Percentiles rank a stretch among this genome's conserved stretches.
phyloP scores from a whole-genome alignment of 306 rosid species.

The Malus asiatica region DNA sequence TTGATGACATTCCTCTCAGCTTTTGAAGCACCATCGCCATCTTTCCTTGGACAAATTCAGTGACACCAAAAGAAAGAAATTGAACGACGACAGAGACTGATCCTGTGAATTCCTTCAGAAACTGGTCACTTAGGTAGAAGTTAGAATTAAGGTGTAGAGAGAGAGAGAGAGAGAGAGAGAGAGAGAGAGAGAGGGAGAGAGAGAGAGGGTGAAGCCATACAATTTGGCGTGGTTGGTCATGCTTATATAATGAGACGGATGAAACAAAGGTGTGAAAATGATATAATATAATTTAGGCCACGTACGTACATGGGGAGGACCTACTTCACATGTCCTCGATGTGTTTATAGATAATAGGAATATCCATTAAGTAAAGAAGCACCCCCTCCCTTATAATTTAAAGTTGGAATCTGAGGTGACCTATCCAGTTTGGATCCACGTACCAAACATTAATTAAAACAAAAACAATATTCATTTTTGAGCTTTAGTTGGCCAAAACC shows the following conservation, averaged over 20 bases:
- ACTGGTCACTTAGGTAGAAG: not conserved
- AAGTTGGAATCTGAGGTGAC: slow-evolving; percentile 38
- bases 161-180: not conserved
- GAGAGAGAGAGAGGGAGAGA: not conserved
- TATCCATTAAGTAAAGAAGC: not conserved
- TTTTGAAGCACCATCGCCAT: slow-evolving; percentile 17
- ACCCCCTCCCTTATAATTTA: slow-evolving; percentile 1
- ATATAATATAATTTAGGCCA: slow-evolving; percentile 14
- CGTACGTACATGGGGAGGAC: slow-evolving; percentile 9
- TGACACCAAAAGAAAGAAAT: not conserved
- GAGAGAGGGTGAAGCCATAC: not conserved
- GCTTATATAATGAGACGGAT: slow-evolving; percentile 23
- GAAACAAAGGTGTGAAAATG: slow-evolving; percentile 16
- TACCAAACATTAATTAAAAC: not conserved
- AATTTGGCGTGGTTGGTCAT: slow-evolving; percentile 20
- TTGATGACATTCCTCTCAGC: slow-evolving; percentile 10
- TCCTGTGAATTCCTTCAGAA: not conserved
- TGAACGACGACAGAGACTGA: not conserved
- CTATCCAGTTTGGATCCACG: slow-evolving; percentile 4
- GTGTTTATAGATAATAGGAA: slow-evolving; percentile 6
- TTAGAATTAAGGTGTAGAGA: not conserved
- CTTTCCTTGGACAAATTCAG: not conserved
- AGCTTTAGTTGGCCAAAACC: slow-evolving; percentile 2
- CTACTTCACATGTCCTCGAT: slow-evolving; percentile 10
- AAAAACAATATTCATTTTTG: not conserved